Evolutionary conservation across 2,329 filamentous ascomycete genomes (phyloP), one percentile per base, ranked within the genome.

Genomic region (Scolecobasidium constrictum): DNA sequence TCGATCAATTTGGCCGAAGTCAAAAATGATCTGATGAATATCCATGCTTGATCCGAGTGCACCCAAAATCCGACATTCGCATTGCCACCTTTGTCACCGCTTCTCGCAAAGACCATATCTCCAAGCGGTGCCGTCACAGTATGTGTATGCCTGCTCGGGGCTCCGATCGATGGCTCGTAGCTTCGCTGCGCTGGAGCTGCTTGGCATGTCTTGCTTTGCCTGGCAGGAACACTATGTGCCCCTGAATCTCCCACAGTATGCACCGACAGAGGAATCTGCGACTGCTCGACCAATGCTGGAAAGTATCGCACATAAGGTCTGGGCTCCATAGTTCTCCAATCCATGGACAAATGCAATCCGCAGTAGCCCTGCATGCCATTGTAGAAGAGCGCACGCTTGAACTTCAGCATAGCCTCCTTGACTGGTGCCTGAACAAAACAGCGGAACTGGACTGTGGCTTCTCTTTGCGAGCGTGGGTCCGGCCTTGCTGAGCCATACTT

Each of bases 181-280:
- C 26, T 60, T 56, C 12, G 47, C 41, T 45, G 2, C 56, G 3
- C 20, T 49, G 49, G 37, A 23, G 20, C 6, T 13, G 20, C 9
- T 31, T n/a, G 26, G 13, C 40, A 38, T 40, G 53, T 50, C n/a
- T 46, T 37, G 71, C 71, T 31, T 57, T 58, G 9, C 37, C 11
- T 39, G 6, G 20, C 11, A 7, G 37, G 9, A 23, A 20, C 16
- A 11, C 12, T 16, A 12, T 7, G 11, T 11, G 7, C 5, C 26
- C 9, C n/a, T 7, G 26, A 31, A 31, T n/a, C n/a, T 9, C n/a
- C n/a, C 26, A 31, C 26, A 7, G 26, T 9, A 31, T 9, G n/a
- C 9, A 31, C 26, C 26, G 9, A 9, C 26, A 31, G n/a, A 31
- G 18, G 34, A 11, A 18, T 9, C 40, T n/a, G n/a, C 12, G 5